Evolutionary conservation across 1,284 basidiomycete species (phyloP).

Genomic region (Melampsora americana): DNA sequence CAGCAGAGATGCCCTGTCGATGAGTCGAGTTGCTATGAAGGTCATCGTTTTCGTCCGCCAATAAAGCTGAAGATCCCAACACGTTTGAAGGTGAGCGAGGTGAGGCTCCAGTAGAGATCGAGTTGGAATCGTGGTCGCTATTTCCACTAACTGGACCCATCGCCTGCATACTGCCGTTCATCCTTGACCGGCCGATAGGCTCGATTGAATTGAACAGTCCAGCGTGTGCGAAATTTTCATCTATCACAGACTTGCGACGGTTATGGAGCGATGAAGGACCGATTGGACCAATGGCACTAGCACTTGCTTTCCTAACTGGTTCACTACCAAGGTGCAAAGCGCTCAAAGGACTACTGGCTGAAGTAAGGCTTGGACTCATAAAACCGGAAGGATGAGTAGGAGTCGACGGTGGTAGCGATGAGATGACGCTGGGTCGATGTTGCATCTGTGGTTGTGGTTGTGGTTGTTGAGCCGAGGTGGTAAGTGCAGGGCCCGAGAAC

Average conservation of each 20-base stretch:
- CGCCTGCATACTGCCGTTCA: constrained; percentile 17
- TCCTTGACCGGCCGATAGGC: constrained; percentile 37
- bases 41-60: constrained; percentile 15
- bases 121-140: constrained; percentile 32
- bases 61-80: constrained; percentile 30
- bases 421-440: constrained; percentile 25
- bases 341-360: constrained; percentile 37
- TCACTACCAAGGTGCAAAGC: constrained; percentile 40
- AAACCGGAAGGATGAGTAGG: constrained; percentile 38
- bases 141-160: constrained; percentile 24
- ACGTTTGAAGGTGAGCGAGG: constrained; percentile 20
- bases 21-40: constrained; percentile 15
- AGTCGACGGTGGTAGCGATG: constrained; percentile 34
- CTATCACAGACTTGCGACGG: constrained; percentile 31
- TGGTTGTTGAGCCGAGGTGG: constrained; percentile 18
- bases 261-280: constrained; percentile 27
- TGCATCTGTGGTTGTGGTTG: background rate
- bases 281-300: constrained; percentile 33
- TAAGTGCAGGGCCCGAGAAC: constrained; percentile 25
- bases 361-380: constrained; percentile 36
- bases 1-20: constrained; percentile 29
- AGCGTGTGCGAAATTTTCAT: constrained; percentile 6
- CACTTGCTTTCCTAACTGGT: constrained; percentile 40
- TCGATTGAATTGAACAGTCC: constrained; percentile 32
- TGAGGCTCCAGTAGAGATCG: constrained; percentile 5